Base-by-base conservation (phyloP, 441 rosid species). In the Gossypium gossypioides region DNA sequence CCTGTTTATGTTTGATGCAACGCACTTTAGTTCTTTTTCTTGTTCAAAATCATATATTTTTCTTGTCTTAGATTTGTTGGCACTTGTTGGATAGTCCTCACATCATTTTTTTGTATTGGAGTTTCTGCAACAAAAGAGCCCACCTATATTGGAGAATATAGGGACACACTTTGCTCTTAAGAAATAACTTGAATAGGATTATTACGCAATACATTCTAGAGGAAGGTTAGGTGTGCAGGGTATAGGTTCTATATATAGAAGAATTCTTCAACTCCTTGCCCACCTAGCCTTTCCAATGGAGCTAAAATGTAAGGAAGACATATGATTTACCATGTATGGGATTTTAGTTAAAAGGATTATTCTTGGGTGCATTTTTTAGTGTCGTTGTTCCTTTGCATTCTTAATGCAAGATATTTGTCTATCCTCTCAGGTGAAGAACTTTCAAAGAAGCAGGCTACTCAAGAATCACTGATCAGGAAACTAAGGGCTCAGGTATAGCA, bases 371-470 rank as follows among this genome's bases (percentile, higher is more conserved):
- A 66, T 66, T 16, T 50, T 22, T 44, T 1, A 3, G 34, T 6
- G 4, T 65, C 44, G 10, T 56, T 42, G 66, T 71, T 57, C 8
- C 5, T 56, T 13, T 70, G 34, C 42, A 12, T 22, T 72, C 59
- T 72, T 27, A 61, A 48, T 24, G 13, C 59, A 65, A 77, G n/a
- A 61, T 69, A 68, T 75, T 75, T 46, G 10, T 37, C 42, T 73
- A 29, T 54, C 44, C 61, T 76, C 76, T 58, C 84, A 92, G 99
- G 99, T 68, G 98, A 96, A 84, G 97, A 96, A 80, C 99, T 96
- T 83, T 96, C 99, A 15, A 96, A 91, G 84, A 93, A 91, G 82
- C 99, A 93, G 82, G 98, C 98, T 77, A 85, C 92, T 77, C 98
- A 93, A 84, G 99, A 92, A 84, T 87, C 93, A 75, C 88, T 87